Base-by-base conservation (phyloP, 345 rosid genomes). In the Stellera chamaejasme region DNA sequence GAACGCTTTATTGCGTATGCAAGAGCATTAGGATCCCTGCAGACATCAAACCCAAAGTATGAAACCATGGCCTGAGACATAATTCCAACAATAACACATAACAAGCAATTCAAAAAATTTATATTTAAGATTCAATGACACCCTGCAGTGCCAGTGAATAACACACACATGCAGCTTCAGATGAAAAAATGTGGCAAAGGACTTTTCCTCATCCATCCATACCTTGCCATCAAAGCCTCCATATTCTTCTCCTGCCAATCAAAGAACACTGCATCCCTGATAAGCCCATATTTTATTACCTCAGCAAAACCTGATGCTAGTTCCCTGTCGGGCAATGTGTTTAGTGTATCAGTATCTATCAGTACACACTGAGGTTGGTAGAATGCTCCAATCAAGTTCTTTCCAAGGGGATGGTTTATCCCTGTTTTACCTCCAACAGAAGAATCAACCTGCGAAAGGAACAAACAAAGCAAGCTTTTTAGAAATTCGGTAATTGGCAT, bases 371-470 rank as follows among this genome's bases (percentile, higher is more conserved):
- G 96, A 59, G 99, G 99, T 70, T 94, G 99, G 82, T 94, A 87
- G 72, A 94, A 94, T 26, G 99, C 96, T 55, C 99, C 99, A 5
- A 90, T 94, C 85, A 94, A 19, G 65, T 94, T 94, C 84, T 94
- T 94, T 61, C 99, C 99, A 52, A 90, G 97, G 28, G 52, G 71
- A 60, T 94, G 99, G 63, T 94, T 94, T 44, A 90, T 79, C 69
- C 97, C 99, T 27, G 97, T 90, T 81, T 94, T 90, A 32, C 99
- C 99, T 60, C 99, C 99, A 52, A 94, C 96, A 28, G 99, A 94
- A 62, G 99, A 94, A 74, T 94, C 99, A 65, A 90, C 96, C 97
- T 89, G 69, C 54, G 5, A 32, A 62, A 39, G 9, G 62, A 16
- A 61, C 64, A 32, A 32, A 32, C 39, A 32, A 8, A 71, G 19